Percentiles rank a stretch among this genome's conserved stretches.
Conservation (phyloP, 148 eudicot species). For the Amaranthus cruentus region DNA sequence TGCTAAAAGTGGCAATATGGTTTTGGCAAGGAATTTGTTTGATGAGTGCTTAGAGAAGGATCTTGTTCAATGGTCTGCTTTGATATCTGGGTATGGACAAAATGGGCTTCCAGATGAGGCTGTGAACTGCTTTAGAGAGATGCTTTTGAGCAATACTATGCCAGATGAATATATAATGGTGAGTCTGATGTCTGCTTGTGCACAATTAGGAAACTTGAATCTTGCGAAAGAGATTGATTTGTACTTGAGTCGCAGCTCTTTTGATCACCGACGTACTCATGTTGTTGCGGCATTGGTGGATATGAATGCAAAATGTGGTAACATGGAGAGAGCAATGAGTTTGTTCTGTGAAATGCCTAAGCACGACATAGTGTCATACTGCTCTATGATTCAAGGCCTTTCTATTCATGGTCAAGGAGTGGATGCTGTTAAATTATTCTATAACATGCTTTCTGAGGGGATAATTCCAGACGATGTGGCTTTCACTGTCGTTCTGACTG, state of each 20-base stretch:
- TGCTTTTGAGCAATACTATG: conserved; percentile 39
- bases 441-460: conserved; percentile 57
- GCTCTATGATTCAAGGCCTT: conserved; percentile 71
- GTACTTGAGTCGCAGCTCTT: conserved; percentile 33
- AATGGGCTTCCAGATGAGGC: conserved; percentile 60
- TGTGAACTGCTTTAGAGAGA: conserved; percentile 39
- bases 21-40: conserved; percentile 50
- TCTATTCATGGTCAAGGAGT: conserved; percentile 53
- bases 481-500: conserved; percentile 58
- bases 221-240: conserved; percentile 63
- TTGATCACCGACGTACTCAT: conserved; percentile 39
- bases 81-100: conserved; percentile 61
- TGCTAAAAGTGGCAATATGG: conserved; percentile 63
- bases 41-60: conserved; percentile 45
- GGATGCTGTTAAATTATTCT: conserved; percentile 50
- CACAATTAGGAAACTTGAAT: conserved; percentile 46
- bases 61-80: conserved; percentile 60
- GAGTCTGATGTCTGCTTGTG: conserved; percentile 76
- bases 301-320: conserved; percentile 79
- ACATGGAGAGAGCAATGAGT: conserved; percentile 46
- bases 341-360: conserved; percentile 52
- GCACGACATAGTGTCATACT: conserved; percentile 54
- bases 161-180: conserved; percentile 55
- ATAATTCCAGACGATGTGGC: conserved; percentile 56
- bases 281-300: conserved; percentile 61